Base-by-base conservation (phyloP, 192 early-diverging fungal species). In the Phycomyces blakesleeanus region DNA sequence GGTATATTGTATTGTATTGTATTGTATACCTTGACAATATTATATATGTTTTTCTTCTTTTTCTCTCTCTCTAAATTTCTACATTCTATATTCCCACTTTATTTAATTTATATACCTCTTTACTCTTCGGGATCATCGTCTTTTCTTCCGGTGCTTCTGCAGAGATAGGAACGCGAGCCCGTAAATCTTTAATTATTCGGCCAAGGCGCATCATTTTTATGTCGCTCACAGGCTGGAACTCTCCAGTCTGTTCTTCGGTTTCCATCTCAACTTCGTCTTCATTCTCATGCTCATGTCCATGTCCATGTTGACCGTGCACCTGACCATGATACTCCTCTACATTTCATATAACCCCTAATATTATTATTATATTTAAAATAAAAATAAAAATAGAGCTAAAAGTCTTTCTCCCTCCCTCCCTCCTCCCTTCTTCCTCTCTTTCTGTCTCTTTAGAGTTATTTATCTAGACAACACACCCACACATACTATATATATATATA, bases 81-180 rank as follows among this genome's bases (percentile, higher is more conserved):
- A 10, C 6, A 10, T 41, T 41, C 18, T 3, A 2, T 6, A n/a
- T 47, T 47, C 44, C 2, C 18, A 47, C 18, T 47, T n/a, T 47
- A 41, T 41, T 4, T 1, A 11, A 3, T 15, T 12, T 24, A 22
- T 25, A 55, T 75, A 77, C 82, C 57, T 82, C 78, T 25, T 74
- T 68, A 2, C 74, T 78, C 0, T 67, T 55, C 9, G 80, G 81
- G 18, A 79, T 80, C 5, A 63, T 69, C 24, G 77, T 73, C 21
- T 75, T 61, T 59, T 82, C 80, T 25, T 64, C 73, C 2, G 81
- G 83, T 5, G 81, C 78, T 57, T 82, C 81, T 24, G 83, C 79
- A 16, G 79, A 73, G 22, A 85, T 41, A 14, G 83, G 81, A 22
- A 85, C 61, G 12, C 63, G 57, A n/a, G 72, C 68, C 6, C 81